These are phyloP conservation scores for Filobasidium wieringae DNA, from an alignment of 768 basidiomycete species.

Conservation along the genomic window DNA sequence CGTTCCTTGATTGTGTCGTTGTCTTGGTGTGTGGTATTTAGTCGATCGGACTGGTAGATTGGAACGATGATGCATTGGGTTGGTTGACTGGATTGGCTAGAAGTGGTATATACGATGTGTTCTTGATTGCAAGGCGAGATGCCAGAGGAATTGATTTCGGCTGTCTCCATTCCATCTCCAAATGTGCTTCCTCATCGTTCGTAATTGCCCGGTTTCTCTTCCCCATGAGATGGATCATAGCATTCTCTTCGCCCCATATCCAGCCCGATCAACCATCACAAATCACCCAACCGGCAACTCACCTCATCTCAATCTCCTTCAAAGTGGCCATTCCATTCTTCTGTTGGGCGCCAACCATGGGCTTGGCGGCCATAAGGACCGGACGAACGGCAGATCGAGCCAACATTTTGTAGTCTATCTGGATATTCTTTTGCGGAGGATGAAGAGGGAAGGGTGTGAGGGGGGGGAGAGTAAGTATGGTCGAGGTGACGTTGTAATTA, in stretches of 20 bases:
- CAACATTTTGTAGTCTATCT: slow-evolving; percentile 1
- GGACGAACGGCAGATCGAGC: not conserved
- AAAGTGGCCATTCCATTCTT: slow-evolving; percentile 61
- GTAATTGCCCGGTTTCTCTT: not conserved
- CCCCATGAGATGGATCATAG: not conserved
- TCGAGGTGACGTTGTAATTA: too few species aligned
- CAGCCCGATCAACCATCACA: not conserved
- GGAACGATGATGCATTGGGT: too few species aligned
- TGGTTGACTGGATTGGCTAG: too few species aligned
- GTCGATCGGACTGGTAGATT: too few species aligned
- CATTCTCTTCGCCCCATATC: not conserved
- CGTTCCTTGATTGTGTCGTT: too few species aligned
- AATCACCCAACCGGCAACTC: slow-evolving; percentile 8
- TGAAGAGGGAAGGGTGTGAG: not conserved
- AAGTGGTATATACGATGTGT: too few species aligned
- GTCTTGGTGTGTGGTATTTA: too few species aligned
- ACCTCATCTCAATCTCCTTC: slow-evolving; percentile 86
- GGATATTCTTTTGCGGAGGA: not conserved
- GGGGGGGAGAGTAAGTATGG: not conserved
- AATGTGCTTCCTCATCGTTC: not conserved
- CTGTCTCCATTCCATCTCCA: not conserved
- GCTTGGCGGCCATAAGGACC: not conserved
- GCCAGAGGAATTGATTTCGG: too few species aligned
- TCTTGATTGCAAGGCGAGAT: too few species aligned
- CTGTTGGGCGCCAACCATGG: slow-evolving; percentile 13